These are phyloP conservation scores for Stephania japonica DNA, from an alignment of 164 flowering plant genomes.

Conservation along the genomic window DNA sequence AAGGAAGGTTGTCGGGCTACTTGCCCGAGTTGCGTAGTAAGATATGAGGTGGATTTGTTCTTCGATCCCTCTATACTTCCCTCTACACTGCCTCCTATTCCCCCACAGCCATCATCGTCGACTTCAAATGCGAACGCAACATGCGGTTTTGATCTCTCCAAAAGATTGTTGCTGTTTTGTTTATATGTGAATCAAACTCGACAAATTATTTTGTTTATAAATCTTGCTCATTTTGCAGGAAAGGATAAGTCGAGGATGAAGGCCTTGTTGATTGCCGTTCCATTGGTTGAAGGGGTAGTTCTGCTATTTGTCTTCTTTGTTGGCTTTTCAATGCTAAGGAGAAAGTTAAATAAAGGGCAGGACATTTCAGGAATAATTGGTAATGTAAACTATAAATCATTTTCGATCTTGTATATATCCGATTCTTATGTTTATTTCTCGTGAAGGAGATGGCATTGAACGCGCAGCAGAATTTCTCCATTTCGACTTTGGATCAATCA, in stretches of 20 bases:
- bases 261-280: neutral
- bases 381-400: no score
- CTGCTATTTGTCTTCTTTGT: neutral
- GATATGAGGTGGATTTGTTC: conserved; percentile 12
- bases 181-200: no score
- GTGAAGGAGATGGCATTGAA: neutral
- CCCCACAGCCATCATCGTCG: neutral
- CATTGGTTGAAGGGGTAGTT: neutral
- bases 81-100: neutral
- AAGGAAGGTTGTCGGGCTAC: conserved; percentile 7
- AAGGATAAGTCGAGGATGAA: neutral
- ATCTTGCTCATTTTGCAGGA: neutral
- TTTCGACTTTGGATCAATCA: conserved; percentile 15
- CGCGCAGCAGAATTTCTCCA: conserved; percentile 16
- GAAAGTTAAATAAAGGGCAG: neutral
- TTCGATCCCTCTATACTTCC: neutral
- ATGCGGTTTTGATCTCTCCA: neutral
- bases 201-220: no score
- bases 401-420: no score
- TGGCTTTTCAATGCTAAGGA: neutral
- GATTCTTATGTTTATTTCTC: neutral
- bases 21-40: conserved; percentile 7
- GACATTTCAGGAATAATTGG: neutral
- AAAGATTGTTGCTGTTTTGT: no score
- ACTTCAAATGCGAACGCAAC: neutral